Evolutionary conservation across 2,329 filamentous ascomycete species (phyloP).

Genomic region (Penicillium sp.): DNA sequence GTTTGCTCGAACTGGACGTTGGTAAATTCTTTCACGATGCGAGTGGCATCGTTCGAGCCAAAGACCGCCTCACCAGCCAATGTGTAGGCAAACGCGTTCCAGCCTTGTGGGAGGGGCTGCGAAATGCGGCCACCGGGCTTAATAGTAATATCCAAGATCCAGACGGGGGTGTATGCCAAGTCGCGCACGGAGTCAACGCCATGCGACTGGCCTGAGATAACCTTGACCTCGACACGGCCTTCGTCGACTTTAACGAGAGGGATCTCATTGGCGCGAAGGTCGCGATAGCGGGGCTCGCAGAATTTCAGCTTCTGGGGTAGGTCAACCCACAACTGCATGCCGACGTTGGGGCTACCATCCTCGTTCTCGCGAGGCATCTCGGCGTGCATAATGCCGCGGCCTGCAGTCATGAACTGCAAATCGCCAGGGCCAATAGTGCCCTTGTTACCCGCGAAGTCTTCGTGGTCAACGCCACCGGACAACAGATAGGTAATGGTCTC

Average conservation of each 20-base stretch:
- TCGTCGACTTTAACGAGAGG: constrained; percentile 70
- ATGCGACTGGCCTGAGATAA: constrained; percentile 82
- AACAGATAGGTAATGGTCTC: constrained; percentile 90
- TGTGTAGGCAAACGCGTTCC: constrained; percentile 88
- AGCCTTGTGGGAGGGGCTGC: constrained; percentile 73
- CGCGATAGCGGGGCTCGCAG: constrained; percentile 90
- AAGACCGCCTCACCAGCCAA: constrained; percentile 69
- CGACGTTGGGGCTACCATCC: constrained; percentile 75
- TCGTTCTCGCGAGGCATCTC: constrained; percentile 85
- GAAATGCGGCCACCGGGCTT: constrained; percentile 73
- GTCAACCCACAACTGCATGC: constrained; percentile 95
- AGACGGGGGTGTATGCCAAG: constrained; percentile 94
- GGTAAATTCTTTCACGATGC: constrained; percentile 61
- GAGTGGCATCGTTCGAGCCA: constrained; percentile 50
- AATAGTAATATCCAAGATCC: constrained; percentile 82
- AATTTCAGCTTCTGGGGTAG: constrained; percentile 76
- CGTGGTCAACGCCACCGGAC: constrained; percentile 81
- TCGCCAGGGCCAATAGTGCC: constrained; percentile 86
- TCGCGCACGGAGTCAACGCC: constrained; percentile 86
- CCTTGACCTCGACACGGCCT: constrained; percentile 75
- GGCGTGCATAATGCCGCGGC: constrained; percentile 85
- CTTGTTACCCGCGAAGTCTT: constrained; percentile 83
- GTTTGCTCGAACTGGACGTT: constrained; percentile 83
- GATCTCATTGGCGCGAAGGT: constrained; percentile 76
- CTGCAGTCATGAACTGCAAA: constrained; percentile 97